A percentile compares a stretch with the other conserved stretches of the same genome.
Conservation (phyloP, 306 rosid genomes). For the Lablab purpureus region DNA sequence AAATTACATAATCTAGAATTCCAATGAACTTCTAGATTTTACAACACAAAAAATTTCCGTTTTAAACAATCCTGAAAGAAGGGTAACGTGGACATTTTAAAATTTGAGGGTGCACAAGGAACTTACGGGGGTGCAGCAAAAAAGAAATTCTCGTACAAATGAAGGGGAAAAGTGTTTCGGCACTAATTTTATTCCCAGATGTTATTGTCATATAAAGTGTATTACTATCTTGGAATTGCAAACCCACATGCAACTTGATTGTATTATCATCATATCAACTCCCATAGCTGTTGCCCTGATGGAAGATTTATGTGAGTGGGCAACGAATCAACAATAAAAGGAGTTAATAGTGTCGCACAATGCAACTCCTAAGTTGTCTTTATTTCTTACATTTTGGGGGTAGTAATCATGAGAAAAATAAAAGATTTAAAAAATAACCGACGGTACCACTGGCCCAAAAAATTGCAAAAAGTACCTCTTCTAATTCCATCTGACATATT, state of each 20-base stretch:
- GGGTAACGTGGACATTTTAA: no score
- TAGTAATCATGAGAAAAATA: neutral
- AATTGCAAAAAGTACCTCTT: constrained; percentile 47
- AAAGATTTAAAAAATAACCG: constrained; percentile 14
- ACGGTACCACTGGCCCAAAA: constrained; percentile 40
- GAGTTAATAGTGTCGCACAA: neutral
- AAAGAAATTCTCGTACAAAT: no score
- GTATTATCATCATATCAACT: neutral
- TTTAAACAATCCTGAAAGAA: no score
- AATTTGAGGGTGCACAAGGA: no score
- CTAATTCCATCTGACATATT: constrained; percentile 30
- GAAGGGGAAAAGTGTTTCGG: no score
- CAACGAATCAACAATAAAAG: constrained; percentile 21
- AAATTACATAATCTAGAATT: no score
- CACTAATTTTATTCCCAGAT: neutral
- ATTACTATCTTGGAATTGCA: neutral
- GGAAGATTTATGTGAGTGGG: constrained; percentile 19
- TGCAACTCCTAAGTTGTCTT: constrained; percentile 40
- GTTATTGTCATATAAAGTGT: constrained; percentile 5
- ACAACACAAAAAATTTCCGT: no score
- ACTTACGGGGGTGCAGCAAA: no score
- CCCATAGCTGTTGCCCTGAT: constrained; percentile 2
- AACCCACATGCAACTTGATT: constrained; percentile 5
- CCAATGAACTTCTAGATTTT: no score
- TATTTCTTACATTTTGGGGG: constrained; percentile 43